phyloP scores from a whole-genome alignment of 306 rosid species.

The Castanospermum australe region DNA sequence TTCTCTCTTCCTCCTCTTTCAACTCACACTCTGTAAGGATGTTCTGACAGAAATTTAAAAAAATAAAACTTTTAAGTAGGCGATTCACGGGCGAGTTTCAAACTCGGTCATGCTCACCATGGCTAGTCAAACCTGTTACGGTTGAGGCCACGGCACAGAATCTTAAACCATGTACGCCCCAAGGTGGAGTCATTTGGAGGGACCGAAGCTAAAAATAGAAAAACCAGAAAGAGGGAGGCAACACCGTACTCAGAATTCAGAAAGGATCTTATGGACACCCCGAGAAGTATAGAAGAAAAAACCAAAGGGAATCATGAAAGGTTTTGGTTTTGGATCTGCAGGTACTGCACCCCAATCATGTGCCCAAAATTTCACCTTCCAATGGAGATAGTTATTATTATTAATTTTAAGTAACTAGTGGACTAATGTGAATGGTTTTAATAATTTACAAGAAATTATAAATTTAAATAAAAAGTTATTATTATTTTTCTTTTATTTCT shows the following conservation, averaged over 20 bases:
- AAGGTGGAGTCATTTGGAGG: background rate
- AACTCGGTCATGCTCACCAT: background rate
- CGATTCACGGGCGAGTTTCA: background rate
- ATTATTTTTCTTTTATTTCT: too few species aligned
- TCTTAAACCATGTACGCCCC: background rate
- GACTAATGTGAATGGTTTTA: too few species aligned
- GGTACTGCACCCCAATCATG: too few species aligned
- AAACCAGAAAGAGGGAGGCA: background rate
- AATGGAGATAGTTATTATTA: too few species aligned
- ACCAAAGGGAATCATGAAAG: background rate
- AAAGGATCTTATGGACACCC: background rate
- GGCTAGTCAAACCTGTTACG: constrained; percentile 4
- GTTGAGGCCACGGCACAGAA: background rate
- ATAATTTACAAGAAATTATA: too few species aligned
- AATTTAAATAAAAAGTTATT: too few species aligned
- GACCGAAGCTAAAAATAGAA: background rate
- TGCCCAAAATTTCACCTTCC: too few species aligned
- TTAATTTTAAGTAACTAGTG: too few species aligned
- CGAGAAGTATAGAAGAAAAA: background rate
- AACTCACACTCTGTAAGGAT: background rate
- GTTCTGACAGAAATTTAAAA: background rate
- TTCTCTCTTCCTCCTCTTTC: background rate
- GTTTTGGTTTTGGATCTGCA: background rate
- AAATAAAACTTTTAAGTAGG: background rate
- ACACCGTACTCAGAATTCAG: background rate